These are phyloP conservation scores for Penicillium janthinellum DNA, from an alignment of 2,329 filamentous ascomycete species.

Conservation along the genomic window DNA sequence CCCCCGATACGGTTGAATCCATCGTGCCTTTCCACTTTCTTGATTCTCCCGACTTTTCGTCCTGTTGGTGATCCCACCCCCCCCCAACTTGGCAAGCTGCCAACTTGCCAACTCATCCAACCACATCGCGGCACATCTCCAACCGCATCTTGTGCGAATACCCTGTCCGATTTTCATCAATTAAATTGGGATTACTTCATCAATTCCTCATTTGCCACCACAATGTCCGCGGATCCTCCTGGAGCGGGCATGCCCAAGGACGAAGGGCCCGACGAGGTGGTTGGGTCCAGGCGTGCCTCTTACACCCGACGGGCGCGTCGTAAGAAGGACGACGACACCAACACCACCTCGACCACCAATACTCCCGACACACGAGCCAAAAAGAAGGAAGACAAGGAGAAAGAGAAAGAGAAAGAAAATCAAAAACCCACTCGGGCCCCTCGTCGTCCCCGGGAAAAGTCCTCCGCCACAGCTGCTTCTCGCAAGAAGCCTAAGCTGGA, in stretches of 20 bases:
- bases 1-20: neutral
- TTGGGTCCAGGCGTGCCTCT: constrained; percentile 36
- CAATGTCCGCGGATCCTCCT: constrained; percentile 38
- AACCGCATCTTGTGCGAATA: neutral
- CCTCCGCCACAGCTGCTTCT: constrained; percentile 35
- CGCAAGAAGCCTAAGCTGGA: constrained; percentile 54
- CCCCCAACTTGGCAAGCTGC: neutral
- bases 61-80: neutral
- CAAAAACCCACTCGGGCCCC: constrained; percentile 27
- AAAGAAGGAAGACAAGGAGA: constrained; percentile 32
- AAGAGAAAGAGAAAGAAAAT: constrained; percentile 29
- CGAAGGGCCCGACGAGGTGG: constrained; percentile 24
- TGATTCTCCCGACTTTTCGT: neutral
- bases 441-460: constrained; percentile 41
- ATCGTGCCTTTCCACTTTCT: neutral
- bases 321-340: constrained; percentile 43
- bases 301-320: constrained; percentile 41
- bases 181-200: neutral
- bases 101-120: neutral
- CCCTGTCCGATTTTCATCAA: neutral
- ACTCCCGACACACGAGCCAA: constrained; percentile 30
- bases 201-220: constrained; percentile 12
- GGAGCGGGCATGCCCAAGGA: constrained; percentile 28
- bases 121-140: no score
- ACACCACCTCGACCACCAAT: constrained; percentile 27